Evolutionary conservation across 805 yeast genomes (phyloP).

Genomic region (Candida dajiaensis): DNA sequence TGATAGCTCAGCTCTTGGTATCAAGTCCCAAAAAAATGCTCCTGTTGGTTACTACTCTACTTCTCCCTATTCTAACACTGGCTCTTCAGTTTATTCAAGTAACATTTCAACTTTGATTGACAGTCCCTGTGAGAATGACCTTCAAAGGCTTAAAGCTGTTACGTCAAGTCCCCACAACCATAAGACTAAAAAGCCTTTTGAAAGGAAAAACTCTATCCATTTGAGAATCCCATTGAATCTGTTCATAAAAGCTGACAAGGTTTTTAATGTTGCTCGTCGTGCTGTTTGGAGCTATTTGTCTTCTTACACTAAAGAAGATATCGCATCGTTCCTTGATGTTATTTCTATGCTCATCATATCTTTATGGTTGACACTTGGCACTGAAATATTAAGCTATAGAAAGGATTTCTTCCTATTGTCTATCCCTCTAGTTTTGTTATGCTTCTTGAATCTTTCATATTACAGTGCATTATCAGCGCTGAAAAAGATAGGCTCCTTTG

Average conservation of each 20-base stretch:
- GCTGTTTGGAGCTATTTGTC: background rate
- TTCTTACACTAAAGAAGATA: constrained; percentile 2
- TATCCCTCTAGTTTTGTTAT: constrained; percentile 1
- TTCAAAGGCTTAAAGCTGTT: background rate
- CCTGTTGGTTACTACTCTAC: constrained; percentile 1
- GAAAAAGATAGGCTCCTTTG: background rate
- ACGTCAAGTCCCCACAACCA: background rate
- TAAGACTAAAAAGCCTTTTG: background rate
- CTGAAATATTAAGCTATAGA: constrained; percentile 8
- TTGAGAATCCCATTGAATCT: constrained; percentile 6
- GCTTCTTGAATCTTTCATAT: constrained; percentile 1
- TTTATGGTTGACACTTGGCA: constrained; percentile 10
- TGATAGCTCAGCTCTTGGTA: constrained; percentile 6
- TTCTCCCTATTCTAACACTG: background rate
- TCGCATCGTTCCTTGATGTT: constrained; percentile 1
- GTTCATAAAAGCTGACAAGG: background rate
- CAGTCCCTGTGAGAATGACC: background rate
- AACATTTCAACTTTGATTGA: constrained; percentile 7
- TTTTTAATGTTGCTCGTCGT: constrained; percentile 1
- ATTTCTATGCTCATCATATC: constrained; percentile 8
- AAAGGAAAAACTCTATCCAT: constrained; percentile 4
- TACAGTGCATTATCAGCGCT: background rate
- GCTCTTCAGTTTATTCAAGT: constrained; percentile 2
- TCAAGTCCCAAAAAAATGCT: background rate
- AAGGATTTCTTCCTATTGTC: constrained; percentile 9